Evolutionary conservation across 1,284 basidiomycete species (phyloP).

Genomic region (Veloboletus limbatus): DNA sequence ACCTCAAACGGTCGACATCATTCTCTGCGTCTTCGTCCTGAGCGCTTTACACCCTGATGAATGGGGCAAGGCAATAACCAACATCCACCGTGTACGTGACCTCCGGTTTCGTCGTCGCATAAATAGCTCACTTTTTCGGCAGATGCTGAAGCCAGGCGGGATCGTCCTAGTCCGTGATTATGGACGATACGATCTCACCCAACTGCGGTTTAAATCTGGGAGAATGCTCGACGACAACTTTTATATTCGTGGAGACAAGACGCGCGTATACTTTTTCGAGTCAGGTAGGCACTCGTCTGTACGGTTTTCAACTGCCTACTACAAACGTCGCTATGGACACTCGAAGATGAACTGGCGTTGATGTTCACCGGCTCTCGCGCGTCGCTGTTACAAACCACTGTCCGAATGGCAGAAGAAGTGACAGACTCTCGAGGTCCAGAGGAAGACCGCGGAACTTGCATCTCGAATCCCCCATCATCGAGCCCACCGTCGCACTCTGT

Average conservation of each 20-base stretch:
- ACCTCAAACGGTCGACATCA: slow-evolving; percentile 76
- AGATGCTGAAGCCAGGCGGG: slow-evolving; percentile 92
- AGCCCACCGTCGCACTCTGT: slow-evolving; percentile 7
- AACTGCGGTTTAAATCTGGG: slow-evolving; percentile 88
- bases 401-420: slow-evolving; percentile 36
- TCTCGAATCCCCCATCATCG: slow-evolving; percentile 12
- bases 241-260: slow-evolving; percentile 95
- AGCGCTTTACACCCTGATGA: slow-evolving; percentile 93
- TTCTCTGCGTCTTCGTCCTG: slow-evolving; percentile 93
- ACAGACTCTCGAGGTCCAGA: slow-evolving; percentile 36
- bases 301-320: neutral
- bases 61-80: slow-evolving; percentile 85
- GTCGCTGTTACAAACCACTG: slow-evolving; percentile 34
- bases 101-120: neutral
- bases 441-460: slow-evolving; percentile 25
- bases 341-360: slow-evolving; percentile 73
- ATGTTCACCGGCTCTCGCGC: slow-evolving; percentile 70
- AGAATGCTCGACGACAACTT: slow-evolving; percentile 91
- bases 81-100: slow-evolving; percentile 67
- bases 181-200: slow-evolving; percentile 91
- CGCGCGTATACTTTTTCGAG: slow-evolving; percentile 94
- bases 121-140: neutral
- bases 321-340: neutral
- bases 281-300: slow-evolving; percentile 48
- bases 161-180: slow-evolving; percentile 90